Conservation (phyloP, 176 grass and related monocot species). For the Cenchrus fungigraminus region DNA sequence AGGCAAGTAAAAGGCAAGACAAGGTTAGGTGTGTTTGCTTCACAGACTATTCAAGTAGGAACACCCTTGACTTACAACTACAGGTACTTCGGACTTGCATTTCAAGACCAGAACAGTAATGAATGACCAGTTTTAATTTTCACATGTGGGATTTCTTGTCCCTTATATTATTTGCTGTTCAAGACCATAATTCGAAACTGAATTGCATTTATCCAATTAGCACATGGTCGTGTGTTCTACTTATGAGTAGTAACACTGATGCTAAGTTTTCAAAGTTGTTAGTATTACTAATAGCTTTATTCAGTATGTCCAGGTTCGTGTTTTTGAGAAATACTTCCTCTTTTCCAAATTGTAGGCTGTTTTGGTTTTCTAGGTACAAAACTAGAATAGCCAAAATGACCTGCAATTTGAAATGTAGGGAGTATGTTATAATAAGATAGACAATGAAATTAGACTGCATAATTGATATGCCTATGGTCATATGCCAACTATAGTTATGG, state of each 20-base stretch:
- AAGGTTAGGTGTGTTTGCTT: conserved; percentile 76
- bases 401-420: too few relatives aligned
- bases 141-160: neutral
- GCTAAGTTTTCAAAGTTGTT: neutral
- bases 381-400: too few relatives aligned
- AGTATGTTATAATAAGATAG: neutral
- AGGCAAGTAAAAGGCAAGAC: conserved; percentile 77
- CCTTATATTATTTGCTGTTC: neutral
- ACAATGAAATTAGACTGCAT: neutral
- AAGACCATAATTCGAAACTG: neutral
- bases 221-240: neutral
- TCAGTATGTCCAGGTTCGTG: neutral
- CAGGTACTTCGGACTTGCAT: conserved; percentile 48
- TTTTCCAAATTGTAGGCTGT: too few relatives aligned
- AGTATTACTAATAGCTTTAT: neutral
- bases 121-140: neutral
- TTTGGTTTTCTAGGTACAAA: too few relatives aligned
- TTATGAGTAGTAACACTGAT: neutral
- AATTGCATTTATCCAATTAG: neutral
- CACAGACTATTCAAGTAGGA: conserved; percentile 52
- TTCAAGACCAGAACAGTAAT: neutral
- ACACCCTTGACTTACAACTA: conserved; percentile 81
- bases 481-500: neutral
- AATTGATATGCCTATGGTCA: conserved; percentile 10
- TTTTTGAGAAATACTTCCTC: neutral